A percentile compares a stretch with the other conserved stretches of the same genome.
Conservation (phyloP, 495 filamentous ascomycete species). For the Margaritispora aquatica region DNA sequence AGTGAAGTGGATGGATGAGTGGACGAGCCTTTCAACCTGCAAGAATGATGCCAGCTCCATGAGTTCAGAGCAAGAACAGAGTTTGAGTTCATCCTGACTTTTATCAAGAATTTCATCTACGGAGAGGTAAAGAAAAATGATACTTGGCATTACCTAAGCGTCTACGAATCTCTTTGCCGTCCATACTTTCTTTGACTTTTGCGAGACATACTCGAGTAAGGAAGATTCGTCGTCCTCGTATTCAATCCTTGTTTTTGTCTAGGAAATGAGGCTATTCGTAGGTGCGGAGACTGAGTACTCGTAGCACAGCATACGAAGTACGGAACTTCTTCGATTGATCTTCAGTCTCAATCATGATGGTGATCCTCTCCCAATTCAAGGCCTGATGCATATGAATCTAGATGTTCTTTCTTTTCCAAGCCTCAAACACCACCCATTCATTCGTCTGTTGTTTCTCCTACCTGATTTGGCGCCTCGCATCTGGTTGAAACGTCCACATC, state of each 20-base stretch:
- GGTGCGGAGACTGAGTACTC: too few species aligned
- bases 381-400: neutral
- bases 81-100: neutral
- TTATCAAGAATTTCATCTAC: too few species aligned
- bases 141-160: neutral
- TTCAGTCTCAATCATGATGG: neutral
- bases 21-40: too few species aligned
- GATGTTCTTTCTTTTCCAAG: neutral
- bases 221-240: too few species aligned
- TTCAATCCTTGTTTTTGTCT: neutral
- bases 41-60: too few species aligned
- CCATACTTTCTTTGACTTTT: too few species aligned
- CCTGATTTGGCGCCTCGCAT: neutral
- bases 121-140: too few species aligned
- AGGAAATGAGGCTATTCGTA: neutral
- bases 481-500: neutral
- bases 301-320: too few species aligned
- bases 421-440: neutral
- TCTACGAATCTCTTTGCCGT: neutral
- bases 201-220: neutral
- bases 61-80: too few species aligned
- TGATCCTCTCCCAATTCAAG: neutral
- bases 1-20: too few species aligned
- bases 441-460: neutral
- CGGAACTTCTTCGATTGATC: too few species aligned